Percentiles rank a stretch among this genome's conserved stretches.
These are phyloP conservation scores for Kalmusia sp. DNA, from an alignment of 2,329 filamentous ascomycete genomes.

Conservation along the genomic window DNA sequence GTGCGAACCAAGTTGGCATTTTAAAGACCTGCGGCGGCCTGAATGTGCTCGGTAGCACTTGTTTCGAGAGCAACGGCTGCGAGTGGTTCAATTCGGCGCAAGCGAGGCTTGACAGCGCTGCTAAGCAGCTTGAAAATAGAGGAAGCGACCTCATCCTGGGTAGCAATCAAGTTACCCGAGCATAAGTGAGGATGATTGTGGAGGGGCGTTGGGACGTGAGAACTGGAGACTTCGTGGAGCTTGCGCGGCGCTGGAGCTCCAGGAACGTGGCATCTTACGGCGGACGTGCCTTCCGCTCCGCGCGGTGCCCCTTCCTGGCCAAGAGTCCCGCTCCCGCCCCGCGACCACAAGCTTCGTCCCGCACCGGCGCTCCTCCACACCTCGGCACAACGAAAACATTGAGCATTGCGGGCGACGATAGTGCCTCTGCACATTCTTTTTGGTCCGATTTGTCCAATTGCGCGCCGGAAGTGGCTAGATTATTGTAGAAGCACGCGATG, in stretches of 20 bases:
- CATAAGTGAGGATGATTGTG: constrained; percentile 34
- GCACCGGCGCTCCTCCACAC: constrained; percentile 21
- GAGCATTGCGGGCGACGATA: background rate
- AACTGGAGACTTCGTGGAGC: constrained; percentile 20
- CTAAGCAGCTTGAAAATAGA: constrained; percentile 51
- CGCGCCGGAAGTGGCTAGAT: no score
- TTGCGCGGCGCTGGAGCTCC: constrained; percentile 32
- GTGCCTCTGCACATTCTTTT: background rate
- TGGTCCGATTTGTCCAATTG: background rate
- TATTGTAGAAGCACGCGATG: constrained; percentile 27
- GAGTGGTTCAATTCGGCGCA: constrained; percentile 65
- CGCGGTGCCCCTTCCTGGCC: constrained; percentile 26
- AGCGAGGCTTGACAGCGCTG: constrained; percentile 68
- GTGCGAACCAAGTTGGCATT: constrained; percentile 90
- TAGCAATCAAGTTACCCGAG: constrained; percentile 37
- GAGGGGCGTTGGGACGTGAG: constrained; percentile 16
- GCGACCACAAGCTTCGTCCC: background rate
- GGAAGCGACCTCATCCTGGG: constrained; percentile 50
- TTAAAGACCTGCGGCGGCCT: constrained; percentile 90
- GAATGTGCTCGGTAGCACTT: constrained; percentile 65
- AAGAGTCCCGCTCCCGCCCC: constrained; percentile 23
- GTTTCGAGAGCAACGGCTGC: constrained; percentile 61
- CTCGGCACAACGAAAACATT: constrained; percentile 6
- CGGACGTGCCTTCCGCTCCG: constrained; percentile 23
- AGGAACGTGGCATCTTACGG: constrained; percentile 49